These are phyloP conservation scores for Mortierella sp. DNA, from an alignment of 371 early-diverging fungal genomes.

Conservation along the genomic window DNA sequence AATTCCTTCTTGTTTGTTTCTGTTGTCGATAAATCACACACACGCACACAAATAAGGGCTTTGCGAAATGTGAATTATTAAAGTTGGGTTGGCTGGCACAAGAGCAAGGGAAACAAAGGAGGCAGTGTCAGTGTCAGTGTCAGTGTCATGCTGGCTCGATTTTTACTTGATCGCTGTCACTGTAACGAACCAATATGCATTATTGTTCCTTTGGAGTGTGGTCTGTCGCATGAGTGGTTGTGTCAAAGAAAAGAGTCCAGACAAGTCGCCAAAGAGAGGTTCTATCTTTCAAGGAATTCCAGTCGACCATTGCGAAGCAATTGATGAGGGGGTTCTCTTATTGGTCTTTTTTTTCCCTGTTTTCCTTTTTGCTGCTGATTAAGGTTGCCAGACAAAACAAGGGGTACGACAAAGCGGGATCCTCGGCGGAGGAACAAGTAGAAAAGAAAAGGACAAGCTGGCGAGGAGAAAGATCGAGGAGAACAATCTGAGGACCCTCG, in stretches of 20 bases:
- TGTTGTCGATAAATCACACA: not conserved
- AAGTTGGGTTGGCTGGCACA: conserved; percentile 6
- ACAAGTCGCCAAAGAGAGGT: too few relatives aligned
- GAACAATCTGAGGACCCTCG: not conserved
- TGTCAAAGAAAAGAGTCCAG: not conserved
- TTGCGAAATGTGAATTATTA: conserved; percentile 9
- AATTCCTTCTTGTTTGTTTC: not conserved
- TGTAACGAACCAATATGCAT: not conserved
- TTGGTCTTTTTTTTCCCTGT: conserved; percentile 4
- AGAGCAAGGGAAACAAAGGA: conserved; percentile 1
- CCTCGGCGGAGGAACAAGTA: not conserved
- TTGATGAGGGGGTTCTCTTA: not conserved
- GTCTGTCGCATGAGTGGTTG: not conserved
- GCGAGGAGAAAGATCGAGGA: not conserved
- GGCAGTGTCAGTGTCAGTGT: not conserved
- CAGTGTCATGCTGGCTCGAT: not conserved
- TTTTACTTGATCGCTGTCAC: not conserved
- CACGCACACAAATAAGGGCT: not conserved
- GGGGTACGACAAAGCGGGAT: not conserved
- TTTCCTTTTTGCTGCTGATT: conserved; percentile 8
- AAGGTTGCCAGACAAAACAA: not conserved
- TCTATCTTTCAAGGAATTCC: too few relatives aligned
- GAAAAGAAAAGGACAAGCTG: not conserved
- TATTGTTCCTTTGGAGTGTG: not conserved
- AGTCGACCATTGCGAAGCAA: conserved; percentile 12